These are phyloP conservation scores for Xylariaceae sp. DNA, from an alignment of 2,329 filamentous ascomycete species.

Conservation along the genomic window DNA sequence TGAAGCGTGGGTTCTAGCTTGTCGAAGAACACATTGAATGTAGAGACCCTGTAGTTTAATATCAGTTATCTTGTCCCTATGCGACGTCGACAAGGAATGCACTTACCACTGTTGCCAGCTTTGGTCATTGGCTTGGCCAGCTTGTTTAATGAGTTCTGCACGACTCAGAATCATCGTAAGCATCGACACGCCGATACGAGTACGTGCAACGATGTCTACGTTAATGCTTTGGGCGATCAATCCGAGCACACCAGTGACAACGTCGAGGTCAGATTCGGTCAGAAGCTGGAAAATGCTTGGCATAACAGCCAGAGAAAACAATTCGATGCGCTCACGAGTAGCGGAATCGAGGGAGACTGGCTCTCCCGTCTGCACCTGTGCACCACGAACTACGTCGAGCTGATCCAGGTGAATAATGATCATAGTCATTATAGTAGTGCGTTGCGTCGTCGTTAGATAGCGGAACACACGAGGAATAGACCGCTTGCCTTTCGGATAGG, in stretches of 20 bases:
- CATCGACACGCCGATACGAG: slow-evolving; percentile 81
- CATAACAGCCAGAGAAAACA: slow-evolving; percentile 85
- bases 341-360: slow-evolving; percentile 61
- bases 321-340: slow-evolving; percentile 84
- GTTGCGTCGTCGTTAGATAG: slow-evolving; percentile 85
- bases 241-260: slow-evolving; percentile 84
- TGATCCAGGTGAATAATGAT: slow-evolving; percentile 90
- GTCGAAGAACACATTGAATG: slow-evolving; percentile 85
- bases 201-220: slow-evolving; percentile 76
- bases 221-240: slow-evolving; percentile 77
- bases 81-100: not conserved
- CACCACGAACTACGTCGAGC: slow-evolving; percentile 81
- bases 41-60: slow-evolving; percentile 51
- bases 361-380: slow-evolving; percentile 68
- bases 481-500: slow-evolving; percentile 93
- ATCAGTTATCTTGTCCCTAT: slow-evolving; percentile 6
- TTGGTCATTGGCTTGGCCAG: slow-evolving; percentile 60
- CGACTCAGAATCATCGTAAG: slow-evolving; percentile 92
- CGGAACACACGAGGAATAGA: slow-evolving; percentile 91
- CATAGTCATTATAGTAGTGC: slow-evolving; percentile 92
- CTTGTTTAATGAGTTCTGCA: slow-evolving; percentile 87
- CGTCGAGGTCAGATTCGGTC: slow-evolving; percentile 82
- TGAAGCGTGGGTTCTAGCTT: slow-evolving; percentile 76
- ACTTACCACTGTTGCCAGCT: slow-evolving; percentile 75
- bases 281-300: slow-evolving; percentile 85